These are phyloP conservation scores for Colletotrichum costaricense DNA, from an alignment of 2,329 filamentous ascomycete genomes.

Conservation along the genomic window DNA sequence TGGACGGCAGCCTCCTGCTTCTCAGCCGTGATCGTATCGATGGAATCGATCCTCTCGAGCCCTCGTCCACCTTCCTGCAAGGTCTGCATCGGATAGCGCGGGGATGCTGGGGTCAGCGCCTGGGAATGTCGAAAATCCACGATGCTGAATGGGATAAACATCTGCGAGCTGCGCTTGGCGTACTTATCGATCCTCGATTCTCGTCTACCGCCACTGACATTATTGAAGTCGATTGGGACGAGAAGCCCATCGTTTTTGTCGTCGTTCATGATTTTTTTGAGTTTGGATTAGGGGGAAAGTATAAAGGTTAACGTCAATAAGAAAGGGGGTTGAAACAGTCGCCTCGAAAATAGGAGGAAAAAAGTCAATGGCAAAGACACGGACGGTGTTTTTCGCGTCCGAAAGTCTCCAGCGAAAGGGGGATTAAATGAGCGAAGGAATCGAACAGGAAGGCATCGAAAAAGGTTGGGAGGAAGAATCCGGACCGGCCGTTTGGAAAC, in stretches of 20 bases:
- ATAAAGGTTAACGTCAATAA: not conserved
- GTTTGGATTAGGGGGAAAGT: not conserved
- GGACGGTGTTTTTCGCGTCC: not conserved
- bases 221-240: not conserved
- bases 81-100: not conserved
- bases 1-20: not conserved
- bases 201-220: not conserved
- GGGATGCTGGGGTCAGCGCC: not conserved
- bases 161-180: constrained; percentile 16
- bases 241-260: not conserved
- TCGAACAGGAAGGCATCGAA: not conserved
- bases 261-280: not conserved
- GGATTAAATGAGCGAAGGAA: not conserved
- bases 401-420: not conserved
- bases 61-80: not conserved
- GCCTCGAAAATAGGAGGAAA: not conserved
- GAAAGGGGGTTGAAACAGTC: not conserved
- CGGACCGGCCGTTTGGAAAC: not conserved
- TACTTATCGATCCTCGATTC: constrained; percentile 12
- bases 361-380: not conserved
- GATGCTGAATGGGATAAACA: constrained; percentile 8
- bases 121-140: not conserved
- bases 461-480: not conserved
- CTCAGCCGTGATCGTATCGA: not conserved
- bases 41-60: not conserved